Percentiles rank a stretch among this genome's conserved stretches.
Conservation (phyloP, 176 grass and related monocot genomes). For the Ampelocalamus luodianensis region DNA sequence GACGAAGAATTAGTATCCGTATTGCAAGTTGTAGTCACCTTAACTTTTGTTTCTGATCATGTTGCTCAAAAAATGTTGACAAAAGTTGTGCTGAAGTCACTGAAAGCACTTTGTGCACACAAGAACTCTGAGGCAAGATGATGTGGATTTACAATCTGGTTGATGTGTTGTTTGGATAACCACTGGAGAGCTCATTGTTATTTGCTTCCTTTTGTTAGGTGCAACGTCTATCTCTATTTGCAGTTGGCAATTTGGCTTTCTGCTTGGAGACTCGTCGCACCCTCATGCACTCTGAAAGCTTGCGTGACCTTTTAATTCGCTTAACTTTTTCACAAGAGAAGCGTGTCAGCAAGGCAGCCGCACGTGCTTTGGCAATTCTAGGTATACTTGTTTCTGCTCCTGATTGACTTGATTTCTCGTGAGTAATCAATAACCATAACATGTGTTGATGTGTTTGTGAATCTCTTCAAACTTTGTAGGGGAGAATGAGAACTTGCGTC, state of each 20-base stretch:
- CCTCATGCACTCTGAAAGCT: constrained; percentile 84
- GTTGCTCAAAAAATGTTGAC: constrained; percentile 97
- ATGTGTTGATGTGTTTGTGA: constrained; percentile 31
- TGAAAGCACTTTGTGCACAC: constrained; percentile 93
- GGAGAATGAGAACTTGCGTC: constrained; percentile 92
- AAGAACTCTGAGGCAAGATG: constrained; percentile 87
- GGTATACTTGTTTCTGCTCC: constrained; percentile 51
- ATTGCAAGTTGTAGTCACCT: constrained; percentile 83
- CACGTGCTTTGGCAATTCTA: constrained; percentile 94
- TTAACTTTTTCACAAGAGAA: constrained; percentile 70
- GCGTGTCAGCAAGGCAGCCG: constrained; percentile 77
- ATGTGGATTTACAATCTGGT: constrained; percentile 44
- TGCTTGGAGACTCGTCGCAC: constrained; percentile 91
- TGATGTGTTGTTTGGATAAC: constrained; percentile 45
- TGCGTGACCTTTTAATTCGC: constrained; percentile 86
- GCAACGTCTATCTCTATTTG: constrained; percentile 88
- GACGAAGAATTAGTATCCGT: constrained; percentile 94
- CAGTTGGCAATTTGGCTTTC: constrained; percentile 98
- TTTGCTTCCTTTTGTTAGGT: constrained; percentile 76
- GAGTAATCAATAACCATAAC: constrained; percentile 29
- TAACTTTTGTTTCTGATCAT: constrained; percentile 94
- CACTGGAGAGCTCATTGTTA: constrained; percentile 36
- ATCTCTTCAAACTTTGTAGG: constrained; percentile 56
- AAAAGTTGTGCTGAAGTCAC: constrained; percentile 85
- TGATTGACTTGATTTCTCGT: constrained; percentile 7